Base-by-base conservation (phyloP, 352 stramenopile genomes). In the Phytopythium helicoides region DNA sequence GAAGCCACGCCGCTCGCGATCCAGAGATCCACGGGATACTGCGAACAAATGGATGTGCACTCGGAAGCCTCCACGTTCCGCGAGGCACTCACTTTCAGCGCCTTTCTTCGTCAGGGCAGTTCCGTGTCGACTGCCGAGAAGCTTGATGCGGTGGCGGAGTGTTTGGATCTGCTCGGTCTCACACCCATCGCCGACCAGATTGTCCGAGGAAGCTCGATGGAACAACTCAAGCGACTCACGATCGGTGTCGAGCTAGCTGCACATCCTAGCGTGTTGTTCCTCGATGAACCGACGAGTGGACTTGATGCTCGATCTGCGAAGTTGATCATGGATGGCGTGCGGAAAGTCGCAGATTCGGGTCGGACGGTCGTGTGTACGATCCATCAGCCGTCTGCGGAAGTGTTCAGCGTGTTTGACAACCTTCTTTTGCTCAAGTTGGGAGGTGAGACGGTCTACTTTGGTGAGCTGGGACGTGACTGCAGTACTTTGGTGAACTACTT, bases 171-270 rank as follows among this genome's bases (percentile, higher is more conserved):
- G 45, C 31, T 71, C n/a, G 53, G 25, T 2, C 40, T 63, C 12
- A 77, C 71, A 34, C 68, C n/a, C n/a, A n/a, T n/a, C n/a, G n/a
- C n/a, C n/a, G n/a, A n/a, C n/a, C n/a, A n/a, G n/a, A n/a, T n/a
- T n/a, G n/a, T n/a, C n/a, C n/a, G n/a, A n/a, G n/a, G n/a, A n/a
- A n/a, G n/a, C n/a, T n/a, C n/a, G n/a, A n/a, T n/a, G n/a, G n/a
- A n/a, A n/a, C n/a, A n/a, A n/a, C n/a, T n/a, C n/a, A n/a, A n/a
- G n/a, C n/a, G 64, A n/a, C 52, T 74, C 19, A 71, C 60, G 34
- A 87, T 96, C 25, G 91, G 84, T 41, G 81, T 97, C 3, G 89
- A 97, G 47, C 63, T 97, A 21, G 83, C 91, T 1, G 76, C 75
- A 7, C 79, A 85, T 37, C 71, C 81, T 23, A 72, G 66, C 21